These are phyloP conservation scores for Diaporthe velutina DNA, from an alignment of 2,329 filamentous ascomycete genomes.

Conservation along the genomic window DNA sequence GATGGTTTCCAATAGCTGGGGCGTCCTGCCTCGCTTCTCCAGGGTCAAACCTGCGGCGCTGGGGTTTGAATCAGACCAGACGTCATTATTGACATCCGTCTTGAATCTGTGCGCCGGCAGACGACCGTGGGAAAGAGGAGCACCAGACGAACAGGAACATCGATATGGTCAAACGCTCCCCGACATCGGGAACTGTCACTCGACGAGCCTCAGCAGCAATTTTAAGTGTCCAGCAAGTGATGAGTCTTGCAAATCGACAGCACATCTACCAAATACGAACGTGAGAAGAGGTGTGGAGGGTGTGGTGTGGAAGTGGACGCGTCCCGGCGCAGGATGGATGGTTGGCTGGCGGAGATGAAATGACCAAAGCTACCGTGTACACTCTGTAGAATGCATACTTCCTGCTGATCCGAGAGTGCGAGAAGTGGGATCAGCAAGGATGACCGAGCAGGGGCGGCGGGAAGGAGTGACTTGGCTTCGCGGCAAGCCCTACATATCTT, in stretches of 20 bases:
- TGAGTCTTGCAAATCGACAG: background rate
- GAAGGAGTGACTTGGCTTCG: constrained; percentile 29
- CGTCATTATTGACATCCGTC: constrained; percentile 30
- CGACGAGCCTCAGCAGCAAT: background rate
- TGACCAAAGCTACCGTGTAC: constrained; percentile 5
- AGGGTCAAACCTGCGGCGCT: constrained; percentile 20
- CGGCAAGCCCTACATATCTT: background rate
- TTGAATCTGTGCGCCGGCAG: constrained; percentile 1
- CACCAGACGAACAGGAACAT: background rate
- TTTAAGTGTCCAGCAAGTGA: no score
- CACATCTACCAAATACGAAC: background rate
- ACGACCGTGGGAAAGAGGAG: background rate
- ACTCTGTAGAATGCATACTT: background rate
- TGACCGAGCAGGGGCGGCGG: constrained; percentile 20
- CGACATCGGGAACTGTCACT: background rate
- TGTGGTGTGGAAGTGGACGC: background rate
- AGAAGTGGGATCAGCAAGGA: constrained; percentile 13
- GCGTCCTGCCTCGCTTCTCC: constrained; percentile 12
- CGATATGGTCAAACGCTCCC: constrained; percentile 3
- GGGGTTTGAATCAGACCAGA: constrained; percentile 28
- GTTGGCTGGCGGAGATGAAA: constrained; percentile 18
- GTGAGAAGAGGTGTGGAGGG: background rate
- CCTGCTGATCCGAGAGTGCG: constrained; percentile 19
- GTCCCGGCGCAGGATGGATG: constrained; percentile 4
- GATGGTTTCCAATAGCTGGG: constrained; percentile 22